Base-by-base conservation (phyloP, 208 protist species). In the Lotmaria passim region DNA sequence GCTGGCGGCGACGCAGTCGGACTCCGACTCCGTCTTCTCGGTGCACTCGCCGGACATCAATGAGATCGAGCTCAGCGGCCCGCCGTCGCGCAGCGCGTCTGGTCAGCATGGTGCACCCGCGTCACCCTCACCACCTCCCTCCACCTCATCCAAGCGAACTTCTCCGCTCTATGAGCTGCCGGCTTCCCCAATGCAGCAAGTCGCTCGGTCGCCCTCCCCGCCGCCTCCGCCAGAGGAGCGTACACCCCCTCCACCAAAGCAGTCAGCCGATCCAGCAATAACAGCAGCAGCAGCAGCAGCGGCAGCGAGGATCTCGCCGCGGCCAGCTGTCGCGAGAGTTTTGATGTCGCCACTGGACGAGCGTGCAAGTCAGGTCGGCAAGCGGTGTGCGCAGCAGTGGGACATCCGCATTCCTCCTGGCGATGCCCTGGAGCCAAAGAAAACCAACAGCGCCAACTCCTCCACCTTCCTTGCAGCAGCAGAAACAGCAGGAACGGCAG, bases 261-360 rank as follows among this genome's bases (percentile, higher is more conserved):
- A 33, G 3, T n/a, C n/a, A n/a, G n/a, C n/a, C n/a, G n/a, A n/a
- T n/a, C n/a, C n/a, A n/a, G n/a, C n/a, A n/a, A n/a, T n/a, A n/a
- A n/a, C n/a, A 47, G 15, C 43, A 19, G 4, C 43, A 47, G 43
- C 43, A 8, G 14, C 46, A 51, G 12, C 50, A 38, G 28, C 30
- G 24, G 14, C 50, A 38, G 23, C 52, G n/a, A 1, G 33, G 5
- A 23, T 2, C 8, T 39, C 52, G 7, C 30, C 50, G 50, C 50
- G 11, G 12, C 11, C 28, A 2, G 7, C n/a, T 6, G 1, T 19
- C 5, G 41, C 26, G 1, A 62, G 24, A 15, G 7, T 24, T 6
- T 28, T 62, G 24, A 30, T 62, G 17, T 62, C 57, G 3, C 57
- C 57, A 4, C 26, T 36, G 24, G 12, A 62, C 11, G 57, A 62